These are phyloP conservation scores for Phytopythium boreale DNA, from an alignment of 352 stramenopile species.

Conservation along the genomic window DNA sequence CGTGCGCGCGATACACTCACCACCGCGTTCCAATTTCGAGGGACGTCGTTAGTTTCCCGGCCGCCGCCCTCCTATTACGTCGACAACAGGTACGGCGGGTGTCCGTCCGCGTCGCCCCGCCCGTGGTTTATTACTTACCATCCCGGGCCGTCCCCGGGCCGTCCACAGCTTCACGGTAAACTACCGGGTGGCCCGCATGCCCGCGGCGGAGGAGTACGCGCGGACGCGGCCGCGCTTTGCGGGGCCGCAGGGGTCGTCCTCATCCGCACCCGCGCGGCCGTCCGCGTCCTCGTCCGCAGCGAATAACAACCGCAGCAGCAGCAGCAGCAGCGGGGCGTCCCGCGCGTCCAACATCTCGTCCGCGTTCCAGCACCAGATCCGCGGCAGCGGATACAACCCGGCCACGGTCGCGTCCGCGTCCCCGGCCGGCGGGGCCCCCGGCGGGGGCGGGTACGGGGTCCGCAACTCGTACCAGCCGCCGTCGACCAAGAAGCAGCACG, in stretches of 20 bases:
- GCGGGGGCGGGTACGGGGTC: neutral
- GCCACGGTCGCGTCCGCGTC: conserved; percentile 7
- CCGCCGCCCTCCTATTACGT: neutral
- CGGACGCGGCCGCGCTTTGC: conserved; percentile 30
- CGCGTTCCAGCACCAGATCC: conserved; percentile 32
- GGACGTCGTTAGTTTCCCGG: no score
- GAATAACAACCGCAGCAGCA: neutral
- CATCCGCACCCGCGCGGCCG: neutral
- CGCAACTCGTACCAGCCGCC: conserved; percentile 41
- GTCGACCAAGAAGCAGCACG: conserved; percentile 22
- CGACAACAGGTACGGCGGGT: no score
- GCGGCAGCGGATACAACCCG: conserved; percentile 7
- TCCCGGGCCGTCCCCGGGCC: neutral
- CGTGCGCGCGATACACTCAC: neutral
- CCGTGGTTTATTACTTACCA: no score
- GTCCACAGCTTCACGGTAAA: neutral
- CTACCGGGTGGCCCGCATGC: conserved; percentile 16
- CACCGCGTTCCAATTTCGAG: neutral
- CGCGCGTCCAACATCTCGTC: conserved; percentile 16
- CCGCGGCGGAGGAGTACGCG: conserved; percentile 34
- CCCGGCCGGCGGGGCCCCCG: conserved; percentile 3
- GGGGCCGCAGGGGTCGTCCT: conserved; percentile 6
- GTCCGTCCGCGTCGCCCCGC: neutral
- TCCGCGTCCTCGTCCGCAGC: neutral
- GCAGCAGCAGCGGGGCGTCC: conserved; percentile 3